A percentile compares a stretch with the other conserved stretches of the same genome.
Conservation (phyloP, 2,329 filamentous ascomycete species). For the Alternaria sp. region DNA sequence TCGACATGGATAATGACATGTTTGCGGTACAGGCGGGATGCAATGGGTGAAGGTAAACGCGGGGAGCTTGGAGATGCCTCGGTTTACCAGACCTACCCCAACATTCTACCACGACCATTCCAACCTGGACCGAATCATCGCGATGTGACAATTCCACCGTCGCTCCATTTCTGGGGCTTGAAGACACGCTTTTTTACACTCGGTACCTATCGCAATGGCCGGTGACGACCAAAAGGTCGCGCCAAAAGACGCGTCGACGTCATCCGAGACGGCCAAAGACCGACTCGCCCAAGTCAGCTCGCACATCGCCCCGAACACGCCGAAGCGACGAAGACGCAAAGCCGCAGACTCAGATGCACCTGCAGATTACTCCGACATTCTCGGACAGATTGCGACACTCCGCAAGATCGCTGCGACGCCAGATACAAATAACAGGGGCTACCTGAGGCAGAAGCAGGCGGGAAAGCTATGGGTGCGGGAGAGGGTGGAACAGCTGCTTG, state of each 20-base stretch:
- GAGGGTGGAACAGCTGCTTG: conserved; percentile 66
- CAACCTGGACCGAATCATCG: conserved; percentile 3
- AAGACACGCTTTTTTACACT: neutral
- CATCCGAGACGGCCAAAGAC: conserved; percentile 47
- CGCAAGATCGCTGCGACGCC: conserved; percentile 64
- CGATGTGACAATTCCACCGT: conserved; percentile 28
- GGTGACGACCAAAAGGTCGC: conserved; percentile 26
- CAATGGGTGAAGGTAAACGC: conserved; percentile 23
- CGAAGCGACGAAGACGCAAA: conserved; percentile 49
- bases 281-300: conserved; percentile 59
- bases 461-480: conserved; percentile 73
- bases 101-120: conserved; percentile 11
- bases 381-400: conserved; percentile 63
- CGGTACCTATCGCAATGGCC: conserved; percentile 27
- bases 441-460: conserved; percentile 68
- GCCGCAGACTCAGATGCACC: conserved; percentile 57
- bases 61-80: conserved; percentile 39
- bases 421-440: conserved; percentile 63
- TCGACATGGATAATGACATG: neutral
- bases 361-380: conserved; percentile 68
- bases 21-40: neutral
- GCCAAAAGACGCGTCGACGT: conserved; percentile 28
- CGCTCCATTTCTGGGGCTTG: conserved; percentile 25
- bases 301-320: conserved; percentile 52
- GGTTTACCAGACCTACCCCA: conserved; percentile 34